Percentiles rank a stretch among this genome's conserved stretches.
These are phyloP conservation scores for Mesembryanthemum crystallinum DNA, from an alignment of 148 eudicot species.

Conservation along the genomic window DNA sequence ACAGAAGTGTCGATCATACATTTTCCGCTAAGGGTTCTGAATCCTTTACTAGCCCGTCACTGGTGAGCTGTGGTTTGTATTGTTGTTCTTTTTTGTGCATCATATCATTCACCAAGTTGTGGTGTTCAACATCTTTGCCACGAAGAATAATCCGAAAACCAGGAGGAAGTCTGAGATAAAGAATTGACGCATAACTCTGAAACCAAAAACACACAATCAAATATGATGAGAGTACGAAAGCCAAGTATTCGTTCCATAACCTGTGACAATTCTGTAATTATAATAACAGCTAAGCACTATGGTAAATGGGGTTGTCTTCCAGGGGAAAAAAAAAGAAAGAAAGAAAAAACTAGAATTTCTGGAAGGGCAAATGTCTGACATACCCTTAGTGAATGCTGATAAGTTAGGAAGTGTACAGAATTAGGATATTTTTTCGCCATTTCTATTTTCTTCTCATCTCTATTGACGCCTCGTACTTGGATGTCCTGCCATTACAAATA, in stretches of 20 bases:
- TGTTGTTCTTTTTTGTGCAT: conserved; percentile 40
- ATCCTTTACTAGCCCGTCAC: conserved; percentile 24
- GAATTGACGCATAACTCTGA: conserved; percentile 76
- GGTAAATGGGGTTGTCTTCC: no score
- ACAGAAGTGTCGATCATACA: conserved; percentile 1
- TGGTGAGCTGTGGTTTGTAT: conserved; percentile 46
- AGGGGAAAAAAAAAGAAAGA: not conserved
- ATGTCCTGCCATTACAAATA: conserved; percentile 46
- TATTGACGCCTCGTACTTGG: conserved; percentile 63
- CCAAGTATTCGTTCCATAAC: not conserved
- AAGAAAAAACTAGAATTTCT: not conserved
- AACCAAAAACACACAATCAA: not conserved
- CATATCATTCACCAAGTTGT: conserved; percentile 65
- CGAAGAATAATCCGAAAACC: conserved; percentile 59
- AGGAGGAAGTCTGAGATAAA: conserved; percentile 64
- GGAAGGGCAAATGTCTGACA: not conserved
- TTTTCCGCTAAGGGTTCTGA: conserved; percentile 32
- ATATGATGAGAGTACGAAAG: not conserved
- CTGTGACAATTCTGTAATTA: not conserved
- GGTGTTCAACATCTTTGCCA: conserved; percentile 66
- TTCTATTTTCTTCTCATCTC: conserved; percentile 61
- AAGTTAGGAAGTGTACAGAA: conserved; percentile 61
- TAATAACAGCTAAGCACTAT: no score
- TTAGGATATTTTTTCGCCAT: conserved; percentile 61
- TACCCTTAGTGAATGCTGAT: conserved; percentile 68